These are phyloP conservation scores for Bretschneidera sinensis DNA, from an alignment of 345 rosid genomes.

Conservation along the genomic window DNA sequence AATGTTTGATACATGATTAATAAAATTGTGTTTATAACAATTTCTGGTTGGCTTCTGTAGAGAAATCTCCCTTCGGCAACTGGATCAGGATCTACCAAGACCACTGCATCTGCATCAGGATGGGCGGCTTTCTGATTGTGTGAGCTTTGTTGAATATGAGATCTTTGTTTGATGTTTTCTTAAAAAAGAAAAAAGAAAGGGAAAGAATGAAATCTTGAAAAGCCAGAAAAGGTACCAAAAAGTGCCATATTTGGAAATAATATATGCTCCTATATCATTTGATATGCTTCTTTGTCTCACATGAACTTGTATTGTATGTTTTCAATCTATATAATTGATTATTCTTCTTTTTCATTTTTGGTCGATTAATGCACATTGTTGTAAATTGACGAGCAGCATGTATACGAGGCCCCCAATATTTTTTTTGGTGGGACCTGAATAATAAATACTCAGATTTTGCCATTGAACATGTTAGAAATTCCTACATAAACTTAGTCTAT, in stretches of 20 bases:
- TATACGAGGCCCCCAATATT: no score
- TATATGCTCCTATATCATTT: constrained; percentile 3
- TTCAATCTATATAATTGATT: background rate
- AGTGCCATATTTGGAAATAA: constrained; percentile 17
- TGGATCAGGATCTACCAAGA: constrained; percentile 47
- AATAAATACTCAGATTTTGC: no score
- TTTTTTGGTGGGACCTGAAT: no score
- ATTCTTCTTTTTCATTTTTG: background rate
- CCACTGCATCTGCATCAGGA: constrained; percentile 75
- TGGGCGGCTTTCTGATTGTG: constrained; percentile 88
- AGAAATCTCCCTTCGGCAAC: constrained; percentile 70
- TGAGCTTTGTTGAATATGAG: constrained; percentile 16
- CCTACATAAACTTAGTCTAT: no score
- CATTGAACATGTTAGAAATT: no score
- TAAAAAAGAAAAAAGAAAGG: constrained; percentile 16
- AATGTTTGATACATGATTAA: background rate
- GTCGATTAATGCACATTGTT: background rate
- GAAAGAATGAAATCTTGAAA: constrained; percentile 11
- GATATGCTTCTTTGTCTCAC: constrained; percentile 4
- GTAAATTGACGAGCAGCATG: no score
- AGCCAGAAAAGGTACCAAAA: constrained; percentile 13
- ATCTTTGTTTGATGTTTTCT: constrained; percentile 21
- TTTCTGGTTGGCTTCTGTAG: constrained; percentile 41
- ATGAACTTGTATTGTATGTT: background rate
- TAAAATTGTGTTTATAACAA: background rate